These are phyloP conservation scores for Neophaeococcomyces aloes DNA, from an alignment of 2,329 filamentous ascomycete genomes.

Conservation along the genomic window DNA sequence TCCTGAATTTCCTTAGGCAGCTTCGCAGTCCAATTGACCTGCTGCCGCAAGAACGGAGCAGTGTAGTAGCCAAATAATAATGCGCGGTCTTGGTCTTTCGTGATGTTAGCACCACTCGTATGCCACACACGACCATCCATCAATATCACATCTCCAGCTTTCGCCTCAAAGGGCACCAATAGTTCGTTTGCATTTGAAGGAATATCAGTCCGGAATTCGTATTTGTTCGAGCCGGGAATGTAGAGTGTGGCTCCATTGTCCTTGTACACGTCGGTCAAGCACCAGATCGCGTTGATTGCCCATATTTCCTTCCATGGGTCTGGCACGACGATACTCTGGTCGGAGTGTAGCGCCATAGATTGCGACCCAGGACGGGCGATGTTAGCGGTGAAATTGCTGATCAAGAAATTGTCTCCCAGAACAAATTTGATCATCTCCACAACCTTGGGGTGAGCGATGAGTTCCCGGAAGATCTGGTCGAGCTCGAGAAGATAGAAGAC, in stretches of 20 bases:
- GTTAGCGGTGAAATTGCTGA: constrained; percentile 30
- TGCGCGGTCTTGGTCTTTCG: constrained; percentile 25
- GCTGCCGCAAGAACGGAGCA: constrained; percentile 23
- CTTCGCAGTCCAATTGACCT: constrained; percentile 27
- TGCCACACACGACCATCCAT: constrained; percentile 30
- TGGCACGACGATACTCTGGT: constrained; percentile 26
- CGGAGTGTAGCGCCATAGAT: constrained; percentile 27
- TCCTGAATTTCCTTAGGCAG: constrained; percentile 24
- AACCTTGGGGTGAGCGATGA: constrained; percentile 23
- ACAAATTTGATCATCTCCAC: constrained; percentile 24
- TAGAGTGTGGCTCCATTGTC: constrained; percentile 25
- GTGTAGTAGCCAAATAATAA: constrained; percentile 28
- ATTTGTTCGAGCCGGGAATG: constrained; percentile 12
- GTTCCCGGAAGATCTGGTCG: constrained; percentile 23
- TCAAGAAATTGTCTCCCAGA: constrained; percentile 25
- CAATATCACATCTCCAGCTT: constrained; percentile 26
- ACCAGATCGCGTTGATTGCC: constrained; percentile 26
- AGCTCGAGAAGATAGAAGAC: constrained; percentile 27
- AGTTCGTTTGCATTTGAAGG: constrained; percentile 21
- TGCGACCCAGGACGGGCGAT: constrained; percentile 27
- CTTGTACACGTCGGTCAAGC: constrained; percentile 24
- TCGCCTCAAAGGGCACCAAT: constrained; percentile 26
- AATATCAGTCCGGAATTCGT: constrained; percentile 5
- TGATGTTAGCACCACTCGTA: constrained; percentile 26
- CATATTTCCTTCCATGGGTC: constrained; percentile 25